Percentiles rank a stretch among this genome's conserved stretches.
Conservation (phyloP, 495 filamentous ascomycete genomes). For the Penicillium flavigenum region DNA sequence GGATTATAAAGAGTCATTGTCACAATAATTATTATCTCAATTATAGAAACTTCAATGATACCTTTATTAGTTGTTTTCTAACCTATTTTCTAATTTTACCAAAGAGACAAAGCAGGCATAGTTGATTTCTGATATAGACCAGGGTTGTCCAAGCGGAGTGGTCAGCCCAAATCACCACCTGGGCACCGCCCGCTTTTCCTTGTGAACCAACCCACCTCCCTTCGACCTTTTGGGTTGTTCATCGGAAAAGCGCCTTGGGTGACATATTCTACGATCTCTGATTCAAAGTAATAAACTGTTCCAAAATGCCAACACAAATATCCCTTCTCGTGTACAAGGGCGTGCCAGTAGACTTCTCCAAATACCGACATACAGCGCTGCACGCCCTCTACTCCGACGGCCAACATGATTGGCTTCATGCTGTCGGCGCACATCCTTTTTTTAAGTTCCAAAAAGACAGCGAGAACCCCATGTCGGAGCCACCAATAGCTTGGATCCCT, state of each 20-base stretch:
- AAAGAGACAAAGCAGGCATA: not conserved
- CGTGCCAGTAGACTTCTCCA: constrained; percentile 31
- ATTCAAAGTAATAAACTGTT: not conserved
- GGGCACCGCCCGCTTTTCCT: not conserved
- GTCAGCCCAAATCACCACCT: not conserved
- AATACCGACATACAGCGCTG: constrained; percentile 36
- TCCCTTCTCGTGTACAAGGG: constrained; percentile 32
- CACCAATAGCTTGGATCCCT: constrained; percentile 46
- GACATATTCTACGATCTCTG: not conserved
- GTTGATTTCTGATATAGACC: not conserved
- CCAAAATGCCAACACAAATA: constrained; percentile 22
- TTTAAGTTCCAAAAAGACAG: constrained; percentile 37
- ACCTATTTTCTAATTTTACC: not conserved
- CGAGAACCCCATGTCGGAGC: constrained; percentile 50
- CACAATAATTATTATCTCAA: constrained; percentile 16
- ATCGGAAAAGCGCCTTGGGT: not conserved
- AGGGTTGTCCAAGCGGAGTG: not conserved
- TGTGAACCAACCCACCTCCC: not conserved
- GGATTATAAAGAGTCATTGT: constrained; percentile 47
- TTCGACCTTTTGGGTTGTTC: not conserved
- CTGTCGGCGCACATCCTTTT: constrained; percentile 30
- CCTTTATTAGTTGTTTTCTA: not conserved
- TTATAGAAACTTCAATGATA: not conserved
- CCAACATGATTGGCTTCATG: constrained; percentile 24
- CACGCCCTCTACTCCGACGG: constrained; percentile 25